phyloP scores from a whole-genome alignment of 192 early-diverging fungal species.

The Backusella liffmaniae region DNA sequence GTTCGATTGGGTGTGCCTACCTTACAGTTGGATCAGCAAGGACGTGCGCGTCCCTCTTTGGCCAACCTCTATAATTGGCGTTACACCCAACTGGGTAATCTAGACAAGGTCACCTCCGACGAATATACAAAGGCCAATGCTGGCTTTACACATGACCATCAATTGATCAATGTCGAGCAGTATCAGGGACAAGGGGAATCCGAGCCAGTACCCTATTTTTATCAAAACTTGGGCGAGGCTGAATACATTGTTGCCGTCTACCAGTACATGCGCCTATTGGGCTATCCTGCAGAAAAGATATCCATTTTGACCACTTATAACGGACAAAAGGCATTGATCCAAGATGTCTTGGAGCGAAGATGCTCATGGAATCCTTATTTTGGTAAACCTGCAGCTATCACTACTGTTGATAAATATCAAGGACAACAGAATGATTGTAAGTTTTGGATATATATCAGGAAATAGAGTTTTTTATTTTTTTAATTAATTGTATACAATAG shows the following conservation, averaged over 20 bases:
- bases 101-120: constrained; percentile 46
- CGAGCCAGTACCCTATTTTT: constrained; percentile 83
- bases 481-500: constrained; percentile 24
- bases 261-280: constrained; percentile 94
- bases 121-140: constrained; percentile 76
- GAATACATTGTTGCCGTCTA: constrained; percentile 95
- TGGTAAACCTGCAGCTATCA: constrained; percentile 70
- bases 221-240: constrained; percentile 97
- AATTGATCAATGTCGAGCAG: constrained; percentile 83
- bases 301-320: constrained; percentile 97
- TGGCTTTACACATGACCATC: constrained; percentile 85
- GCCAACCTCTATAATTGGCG: constrained; percentile 86
- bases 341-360: constrained; percentile 82
- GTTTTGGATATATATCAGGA: constrained; percentile 1
- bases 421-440: constrained; percentile 93
- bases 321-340: constrained; percentile 91
- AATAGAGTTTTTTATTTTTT: background rate
- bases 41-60: constrained; percentile 78
- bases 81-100: constrained; percentile 72
- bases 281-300: constrained; percentile 90
- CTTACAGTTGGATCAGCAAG: constrained; percentile 84
- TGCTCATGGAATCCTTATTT: constrained; percentile 90
- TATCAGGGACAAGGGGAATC: constrained; percentile 80
- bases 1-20: constrained; percentile 93
- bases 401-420: constrained; percentile 98